Percentiles rank a stretch among this genome's conserved stretches.
Conservation (phyloP, 2,329 filamentous ascomycete genomes). For the Cytospora piceicola region DNA sequence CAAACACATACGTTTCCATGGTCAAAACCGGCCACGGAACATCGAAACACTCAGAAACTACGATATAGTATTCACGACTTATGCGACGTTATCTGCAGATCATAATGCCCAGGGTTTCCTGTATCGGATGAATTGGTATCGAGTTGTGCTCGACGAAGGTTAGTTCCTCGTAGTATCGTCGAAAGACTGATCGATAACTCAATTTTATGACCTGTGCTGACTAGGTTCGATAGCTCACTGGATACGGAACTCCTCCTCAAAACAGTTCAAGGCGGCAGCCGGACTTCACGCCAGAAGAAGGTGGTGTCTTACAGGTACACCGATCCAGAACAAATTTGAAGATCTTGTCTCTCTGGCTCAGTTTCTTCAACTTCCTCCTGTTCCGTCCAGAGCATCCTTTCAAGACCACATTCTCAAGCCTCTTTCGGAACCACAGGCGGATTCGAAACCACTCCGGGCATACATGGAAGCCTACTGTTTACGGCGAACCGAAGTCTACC, state of each 20-base stretch:
- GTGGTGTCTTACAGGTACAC: constrained; percentile 59
- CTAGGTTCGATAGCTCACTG: constrained; percentile 46
- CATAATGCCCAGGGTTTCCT: constrained; percentile 34
- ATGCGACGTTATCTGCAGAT: constrained; percentile 49
- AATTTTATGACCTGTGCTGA: not conserved
- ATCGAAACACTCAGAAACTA: not conserved
- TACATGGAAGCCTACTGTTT: constrained; percentile 47
- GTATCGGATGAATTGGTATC: constrained; percentile 45
- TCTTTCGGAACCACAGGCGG: constrained; percentile 38
- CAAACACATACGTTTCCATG: not conserved
- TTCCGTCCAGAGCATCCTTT: constrained; percentile 46
- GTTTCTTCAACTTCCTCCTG: constrained; percentile 50
- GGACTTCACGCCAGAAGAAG: constrained; percentile 48
- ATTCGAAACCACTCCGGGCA: constrained; percentile 40
- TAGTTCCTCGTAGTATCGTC: constrained; percentile 15
- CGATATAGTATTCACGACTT: constrained; percentile 50
- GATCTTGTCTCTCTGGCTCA: constrained; percentile 56
- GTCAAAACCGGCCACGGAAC: not conserved
- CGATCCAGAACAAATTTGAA: constrained; percentile 57
- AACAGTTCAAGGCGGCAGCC: constrained; percentile 47
- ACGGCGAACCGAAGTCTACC: constrained; percentile 46
- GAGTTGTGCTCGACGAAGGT: constrained; percentile 52
- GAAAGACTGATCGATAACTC: too few relatives aligned
- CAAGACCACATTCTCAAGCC: constrained; percentile 47
- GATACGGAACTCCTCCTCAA: constrained; percentile 53